phyloP scores from a whole-genome alignment of 495 filamentous ascomycete genomes.

The Venustampulla echinocandica region DNA sequence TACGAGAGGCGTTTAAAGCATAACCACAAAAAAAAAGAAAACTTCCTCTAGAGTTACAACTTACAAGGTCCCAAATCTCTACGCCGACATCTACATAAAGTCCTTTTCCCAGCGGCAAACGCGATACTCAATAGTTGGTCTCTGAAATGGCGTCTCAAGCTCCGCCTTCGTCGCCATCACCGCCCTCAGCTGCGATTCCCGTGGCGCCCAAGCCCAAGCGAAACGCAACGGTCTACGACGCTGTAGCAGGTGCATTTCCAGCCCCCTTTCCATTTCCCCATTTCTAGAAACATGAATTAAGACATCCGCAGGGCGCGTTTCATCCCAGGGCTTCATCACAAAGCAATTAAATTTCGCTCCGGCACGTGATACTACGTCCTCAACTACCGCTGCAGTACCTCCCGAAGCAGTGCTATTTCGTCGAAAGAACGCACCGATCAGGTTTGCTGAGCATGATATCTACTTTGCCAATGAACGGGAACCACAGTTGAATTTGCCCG shows the following conservation, averaged over 20 bases:
- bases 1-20: too few species aligned
- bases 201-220: too few species aligned
- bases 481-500: slow-evolving; percentile 45
- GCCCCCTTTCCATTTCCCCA: neutral
- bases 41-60: too few species aligned
- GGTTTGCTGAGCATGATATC: slow-evolving; percentile 61
- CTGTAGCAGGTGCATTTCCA: slow-evolving; percentile 55
- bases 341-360: slow-evolving; percentile 29
- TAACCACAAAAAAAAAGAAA: too few species aligned
- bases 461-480: slow-evolving; percentile 50
- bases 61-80: too few species aligned
- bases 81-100: too few species aligned
- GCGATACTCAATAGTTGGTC: too few species aligned
- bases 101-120: too few species aligned
- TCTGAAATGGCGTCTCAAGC: neutral
- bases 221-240: slow-evolving; percentile 62
- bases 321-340: slow-evolving; percentile 34
- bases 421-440: slow-evolving; percentile 46
- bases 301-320: slow-evolving; percentile 25
- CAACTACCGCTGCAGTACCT: slow-evolving; percentile 41
- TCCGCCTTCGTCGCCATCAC: neutral
- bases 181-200: too few species aligned
- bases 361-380: slow-evolving; percentile 44
- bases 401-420: slow-evolving; percentile 74
- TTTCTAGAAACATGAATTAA: neutral